These are phyloP conservation scores for Meyerozyma elateridarum DNA, from an alignment of 1,139 yeast genomes.

Conservation along the genomic window DNA sequence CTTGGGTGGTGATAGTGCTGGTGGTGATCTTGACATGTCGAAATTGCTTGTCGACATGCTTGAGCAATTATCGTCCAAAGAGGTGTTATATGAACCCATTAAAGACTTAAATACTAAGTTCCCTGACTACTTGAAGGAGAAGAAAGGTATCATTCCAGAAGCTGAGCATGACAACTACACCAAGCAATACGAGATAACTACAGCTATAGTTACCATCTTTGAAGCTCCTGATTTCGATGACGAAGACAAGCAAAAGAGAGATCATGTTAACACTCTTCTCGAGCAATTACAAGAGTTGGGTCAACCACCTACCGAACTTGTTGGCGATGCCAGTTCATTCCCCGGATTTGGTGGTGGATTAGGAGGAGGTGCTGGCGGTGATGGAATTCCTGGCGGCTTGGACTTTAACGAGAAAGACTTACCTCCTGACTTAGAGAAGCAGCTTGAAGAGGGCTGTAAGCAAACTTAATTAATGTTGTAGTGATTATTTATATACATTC, in stretches of 20 bases:
- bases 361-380: conserved; percentile 18
- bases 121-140: conserved; percentile 55
- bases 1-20: conserved; percentile 39
- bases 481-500: neutral
- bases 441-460: conserved; percentile 13
- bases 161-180: conserved; percentile 49
- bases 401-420: conserved; percentile 42
- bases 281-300: conserved; percentile 79
- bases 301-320: conserved; percentile 79
- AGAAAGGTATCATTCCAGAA: conserved; percentile 39
- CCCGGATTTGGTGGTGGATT: conserved; percentile 48
- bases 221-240: conserved; percentile 54
- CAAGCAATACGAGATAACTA: conserved; percentile 51
- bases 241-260: conserved; percentile 45
- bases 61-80: conserved; percentile 80
- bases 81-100: conserved; percentile 83
- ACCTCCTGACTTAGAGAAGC: conserved; percentile 47
- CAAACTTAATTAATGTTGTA: neutral
- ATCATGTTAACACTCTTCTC: conserved; percentile 50
- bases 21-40: conserved; percentile 52
- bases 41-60: conserved; percentile 73
- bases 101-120: conserved; percentile 72
- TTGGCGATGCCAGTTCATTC: conserved; percentile 61
- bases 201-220: conserved; percentile 50
- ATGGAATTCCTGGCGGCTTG: conserved; percentile 18